Evolutionary conservation across 2,329 filamentous ascomycete species (phyloP).

Genomic region (Taxawa tesnikishii): DNA sequence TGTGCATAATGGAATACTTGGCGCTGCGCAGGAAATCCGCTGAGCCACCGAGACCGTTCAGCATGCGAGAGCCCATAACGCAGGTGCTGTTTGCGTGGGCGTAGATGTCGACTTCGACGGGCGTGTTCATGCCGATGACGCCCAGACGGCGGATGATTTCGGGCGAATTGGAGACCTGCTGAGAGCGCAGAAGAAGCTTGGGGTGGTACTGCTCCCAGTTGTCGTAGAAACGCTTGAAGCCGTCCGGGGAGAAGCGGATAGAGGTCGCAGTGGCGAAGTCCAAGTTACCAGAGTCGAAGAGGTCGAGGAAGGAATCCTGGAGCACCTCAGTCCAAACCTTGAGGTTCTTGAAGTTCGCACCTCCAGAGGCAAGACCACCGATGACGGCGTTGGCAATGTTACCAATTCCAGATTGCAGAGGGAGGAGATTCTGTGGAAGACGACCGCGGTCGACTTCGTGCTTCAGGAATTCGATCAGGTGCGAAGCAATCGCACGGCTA

Average conservation of each 20-base stretch:
- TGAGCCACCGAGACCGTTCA: slow-evolving; percentile 72
- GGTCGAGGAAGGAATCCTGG: slow-evolving; percentile 84
- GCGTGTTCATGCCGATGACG: slow-evolving; percentile 90
- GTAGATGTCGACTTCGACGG: slow-evolving; percentile 89
- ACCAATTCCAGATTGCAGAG: slow-evolving; percentile 78
- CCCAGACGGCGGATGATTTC: slow-evolving; percentile 82
- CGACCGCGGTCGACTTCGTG: slow-evolving; percentile 72
- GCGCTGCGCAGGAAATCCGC: slow-evolving; percentile 68
- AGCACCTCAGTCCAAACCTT: slow-evolving; percentile 91
- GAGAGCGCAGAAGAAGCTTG: slow-evolving; percentile 76
- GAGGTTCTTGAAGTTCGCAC: slow-evolving; percentile 72
- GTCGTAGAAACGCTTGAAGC: slow-evolving; percentile 83
- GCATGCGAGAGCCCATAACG: slow-evolving; percentile 79
- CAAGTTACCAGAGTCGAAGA: slow-evolving; percentile 77
- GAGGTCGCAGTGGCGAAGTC: slow-evolving; percentile 86
- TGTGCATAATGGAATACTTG: slow-evolving; percentile 92
- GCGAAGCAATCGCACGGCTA: slow-evolving; percentile 59
- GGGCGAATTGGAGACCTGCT: slow-evolving; percentile 78
- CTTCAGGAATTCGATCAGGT: slow-evolving; percentile 77
- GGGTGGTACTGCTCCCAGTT: slow-evolving; percentile 69
- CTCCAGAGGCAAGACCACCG: slow-evolving; percentile 60
- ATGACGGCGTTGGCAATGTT: slow-evolving; percentile 91
- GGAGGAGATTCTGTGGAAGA: slow-evolving; percentile 63
- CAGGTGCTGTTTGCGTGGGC: slow-evolving; percentile 86
- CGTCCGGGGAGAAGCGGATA: slow-evolving; percentile 81